Conservation (phyloP, 2,329 filamentous ascomycete genomes). For the Rutstroemia sp. region DNA sequence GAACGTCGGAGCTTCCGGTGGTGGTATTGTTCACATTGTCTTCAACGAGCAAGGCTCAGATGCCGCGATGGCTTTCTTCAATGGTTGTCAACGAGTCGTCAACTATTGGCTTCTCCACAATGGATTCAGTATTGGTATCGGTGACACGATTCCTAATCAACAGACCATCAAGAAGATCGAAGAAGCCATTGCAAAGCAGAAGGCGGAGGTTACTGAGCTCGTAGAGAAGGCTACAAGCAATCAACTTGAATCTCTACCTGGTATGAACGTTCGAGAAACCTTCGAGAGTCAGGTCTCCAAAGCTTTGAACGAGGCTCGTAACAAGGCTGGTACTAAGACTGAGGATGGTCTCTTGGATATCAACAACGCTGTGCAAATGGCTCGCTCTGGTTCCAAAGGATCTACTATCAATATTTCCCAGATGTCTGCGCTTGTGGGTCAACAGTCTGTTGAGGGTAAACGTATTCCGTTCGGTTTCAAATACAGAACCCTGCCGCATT, state of each 20-base stretch:
- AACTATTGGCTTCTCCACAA: constrained; percentile 97
- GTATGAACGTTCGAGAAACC: constrained; percentile 97
- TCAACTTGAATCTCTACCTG: constrained; percentile 81
- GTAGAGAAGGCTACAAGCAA: constrained; percentile 77
- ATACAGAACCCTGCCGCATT: constrained; percentile 92
- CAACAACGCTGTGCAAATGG: constrained; percentile 97
- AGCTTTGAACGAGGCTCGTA: constrained; percentile 89
- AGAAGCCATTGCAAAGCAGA: constrained; percentile 71
- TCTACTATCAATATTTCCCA: constrained; percentile 99
- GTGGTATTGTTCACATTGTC: constrained; percentile 90
- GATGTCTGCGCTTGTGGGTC: constrained; percentile 96
- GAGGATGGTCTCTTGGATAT: constrained; percentile 88
- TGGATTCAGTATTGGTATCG: constrained; percentile 96
- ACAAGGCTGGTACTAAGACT: constrained; percentile 87
- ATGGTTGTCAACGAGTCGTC: constrained; percentile 87
- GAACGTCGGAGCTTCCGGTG: constrained; percentile 79
- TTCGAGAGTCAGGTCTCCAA: constrained; percentile 97
- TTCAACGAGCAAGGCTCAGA: constrained; percentile 90
- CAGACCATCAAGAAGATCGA: constrained; percentile 80
- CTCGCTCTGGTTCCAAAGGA: constrained; percentile 93
- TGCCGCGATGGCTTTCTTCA: constrained; percentile 89
- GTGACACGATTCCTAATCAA: constrained; percentile 91
- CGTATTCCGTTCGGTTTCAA: constrained; percentile 99
- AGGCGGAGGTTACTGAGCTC: constrained; percentile 69
- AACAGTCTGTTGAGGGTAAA: constrained; percentile 97